phyloP scores from a whole-genome alignment of 2,329 filamentous ascomycete genomes.

The Cordyceps javanica region DNA sequence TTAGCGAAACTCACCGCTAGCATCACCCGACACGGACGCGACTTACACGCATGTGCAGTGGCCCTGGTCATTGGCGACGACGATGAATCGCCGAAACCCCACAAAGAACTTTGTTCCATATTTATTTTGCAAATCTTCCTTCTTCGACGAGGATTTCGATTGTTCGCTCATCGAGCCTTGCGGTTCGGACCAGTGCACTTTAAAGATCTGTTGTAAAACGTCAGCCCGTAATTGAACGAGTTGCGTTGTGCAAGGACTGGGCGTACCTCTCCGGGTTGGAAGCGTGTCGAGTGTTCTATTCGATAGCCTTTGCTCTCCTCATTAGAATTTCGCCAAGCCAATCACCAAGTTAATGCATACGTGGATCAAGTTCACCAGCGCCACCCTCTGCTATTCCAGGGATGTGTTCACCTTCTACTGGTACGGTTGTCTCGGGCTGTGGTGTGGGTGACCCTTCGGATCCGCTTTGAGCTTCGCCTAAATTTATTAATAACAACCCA shows the following conservation, averaged over 20 bases:
- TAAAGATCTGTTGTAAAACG: slow-evolving; percentile 40
- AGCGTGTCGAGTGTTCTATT: slow-evolving; percentile 32
- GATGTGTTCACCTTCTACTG: slow-evolving; percentile 5
- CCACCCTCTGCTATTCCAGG: slow-evolving; percentile 3
- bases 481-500: not conserved
- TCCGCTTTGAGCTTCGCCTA: slow-evolving; percentile 1
- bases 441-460: slow-evolving; percentile 5
- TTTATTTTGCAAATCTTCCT: slow-evolving; percentile 27
- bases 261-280: slow-evolving; percentile 37
- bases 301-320: slow-evolving; percentile 28
- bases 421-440: not conserved
- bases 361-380: slow-evolving; percentile 28
- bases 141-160: slow-evolving; percentile 22
- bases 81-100: slow-evolving; percentile 49
- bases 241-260: not conserved
- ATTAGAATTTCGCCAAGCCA: not conserved
- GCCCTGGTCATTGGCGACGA: slow-evolving; percentile 44
- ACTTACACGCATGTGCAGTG: slow-evolving; percentile 52
- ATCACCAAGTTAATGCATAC: slow-evolving; percentile 21
- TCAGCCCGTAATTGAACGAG: not conserved
- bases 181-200: slow-evolving; percentile 50
- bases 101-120: slow-evolving; percentile 37
- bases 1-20: not conserved
- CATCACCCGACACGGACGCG: not conserved
- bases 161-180: slow-evolving; percentile 30